phyloP scores from a whole-genome alignment of 2,329 filamentous ascomycete genomes.

The Aspergillus sp. region DNA sequence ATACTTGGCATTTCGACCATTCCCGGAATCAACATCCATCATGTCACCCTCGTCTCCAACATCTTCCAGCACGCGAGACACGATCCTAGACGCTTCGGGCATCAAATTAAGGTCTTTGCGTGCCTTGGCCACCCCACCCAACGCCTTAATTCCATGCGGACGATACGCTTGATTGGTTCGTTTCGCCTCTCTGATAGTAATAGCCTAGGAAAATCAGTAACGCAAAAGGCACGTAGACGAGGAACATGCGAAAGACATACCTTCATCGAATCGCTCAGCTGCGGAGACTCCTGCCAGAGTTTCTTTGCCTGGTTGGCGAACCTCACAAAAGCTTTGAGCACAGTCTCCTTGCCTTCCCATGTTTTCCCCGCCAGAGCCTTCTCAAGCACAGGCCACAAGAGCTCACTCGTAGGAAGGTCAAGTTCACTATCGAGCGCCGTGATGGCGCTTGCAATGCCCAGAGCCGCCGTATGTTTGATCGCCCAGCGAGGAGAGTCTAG shows the following conservation, averaged over 20 bases:
- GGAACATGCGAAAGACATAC: conserved; percentile 41
- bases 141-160: conserved; percentile 67
- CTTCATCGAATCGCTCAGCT: conserved; percentile 67
- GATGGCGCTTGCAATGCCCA: conserved; percentile 73
- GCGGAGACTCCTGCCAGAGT: conserved; percentile 57
- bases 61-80: conserved; percentile 62
- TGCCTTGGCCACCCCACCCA: conserved; percentile 71
- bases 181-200: conserved; percentile 82
- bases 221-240: neutral
- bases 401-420: conserved; percentile 57
- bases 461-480: conserved; percentile 82
- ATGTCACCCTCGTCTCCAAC: conserved; percentile 55
- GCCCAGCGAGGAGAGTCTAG: conserved; percentile 83
- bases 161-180: conserved; percentile 85
- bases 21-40: conserved; percentile 66
- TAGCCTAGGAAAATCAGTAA: conserved; percentile 46
- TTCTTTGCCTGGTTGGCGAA: conserved; percentile 67
- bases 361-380: conserved; percentile 83
- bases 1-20: conserved; percentile 39
- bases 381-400: conserved; percentile 80
- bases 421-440: conserved; percentile 60
- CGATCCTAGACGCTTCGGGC: conserved; percentile 63
- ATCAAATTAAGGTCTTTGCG: conserved; percentile 70
- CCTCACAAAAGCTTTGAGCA: conserved; percentile 74
- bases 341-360: conserved; percentile 85